Evolutionary conservation across 495 filamentous ascomycete species (phyloP), one percentile per base, ranked within the genome.

Genomic region (Penicillium pulvis): DNA sequence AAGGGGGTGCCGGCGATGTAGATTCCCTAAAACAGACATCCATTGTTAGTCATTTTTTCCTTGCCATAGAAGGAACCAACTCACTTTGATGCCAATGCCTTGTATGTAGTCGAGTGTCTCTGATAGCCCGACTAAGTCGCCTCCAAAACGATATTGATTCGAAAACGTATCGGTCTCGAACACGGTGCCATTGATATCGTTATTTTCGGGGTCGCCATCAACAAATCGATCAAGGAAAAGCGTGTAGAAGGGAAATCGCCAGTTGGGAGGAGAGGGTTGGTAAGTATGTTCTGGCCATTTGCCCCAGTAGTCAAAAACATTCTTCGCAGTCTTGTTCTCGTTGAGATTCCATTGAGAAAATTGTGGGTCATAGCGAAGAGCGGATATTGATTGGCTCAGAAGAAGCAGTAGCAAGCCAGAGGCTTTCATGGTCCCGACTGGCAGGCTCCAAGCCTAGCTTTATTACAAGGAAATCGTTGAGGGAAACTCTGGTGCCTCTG

Each of bases 211-310:
- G 52, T 91, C 83, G 26, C 88, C 88, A 58, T 91, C 89, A 52
- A 88, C 86, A 57, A 82, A 90, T 30, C 87, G 77, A 66, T 91
- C 88, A 7, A 90, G 62, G 57, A 89, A 86, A 26, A 90, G 58
- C 11, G 86, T 88, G 63, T 90, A 91, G 63, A 89, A 83, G 0
- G 88, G 88, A 53, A 91, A 79, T 19, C 88, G 78, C 88, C 88
- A 91, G 62, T 85, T 89, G 1, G 87, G 89, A 0, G 79, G 75
- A 16, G 67, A 58, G 62, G 82, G 87, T 11, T 62, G 71, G 8
- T 58, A 56, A 3, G 51, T 28, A 55, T 84, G 81, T 49, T 76
- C 73, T 24, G 74, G 66, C 79, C 87, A 88, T 71, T 75, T 59
- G 20, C 83, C 83, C 60, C 68, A 79, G 68, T 91, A 91, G 36